Evolutionary conservation across 1,284 basidiomycete genomes (phyloP), one percentile per base, ranked within the genome.

Genomic region (Cryptococcus sp.): DNA sequence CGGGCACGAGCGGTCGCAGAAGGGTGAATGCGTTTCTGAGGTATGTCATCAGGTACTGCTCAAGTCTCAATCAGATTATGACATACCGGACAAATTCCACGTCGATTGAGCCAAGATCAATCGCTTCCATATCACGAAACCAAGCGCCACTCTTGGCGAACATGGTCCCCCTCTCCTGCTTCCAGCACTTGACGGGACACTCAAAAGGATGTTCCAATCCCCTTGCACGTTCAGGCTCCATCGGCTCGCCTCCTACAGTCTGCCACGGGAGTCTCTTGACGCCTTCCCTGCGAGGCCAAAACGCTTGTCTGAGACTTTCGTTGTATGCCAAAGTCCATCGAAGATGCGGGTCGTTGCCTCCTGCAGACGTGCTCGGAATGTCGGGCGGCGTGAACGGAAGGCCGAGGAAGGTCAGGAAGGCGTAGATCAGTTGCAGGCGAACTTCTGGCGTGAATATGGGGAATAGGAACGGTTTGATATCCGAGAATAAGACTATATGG

Each of bases 321-420:
- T 67, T 65, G 54, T 62, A 37, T 20, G 50, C 47, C 11, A 68
- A 6, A 47, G 54, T 23, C 71, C 66, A 68, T 15, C 62, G 69
- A 0, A 81, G 65, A 61, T 79, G 78, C 0, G 78, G 69, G 52
- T 81, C 80, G 4, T 62, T 70, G 2, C 68, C 66, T 19, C 75
- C 72, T 0, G 76, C 64, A 0, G 76, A 70, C 16, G 72, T 68
- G 2, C 79, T 79, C 0, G 78, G 67, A 4, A 72, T 64, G n/a
- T 77, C 79, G 2, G 77, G 75, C 4, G 79, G 78, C 2, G 70
- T 62, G 55, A 81, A 76, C 0, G 80, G 85, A 17, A 95, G 81
- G 13, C 91, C 91, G 23, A 89, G 76, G 67, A 89, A 84, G 17
- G 86, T 85, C 38, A 96, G 80, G 84, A 89, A 92, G 7, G 87